phyloP scores from a whole-genome alignment of 2,329 filamentous ascomycete species.

The Raffaelea albimanens region DNA sequence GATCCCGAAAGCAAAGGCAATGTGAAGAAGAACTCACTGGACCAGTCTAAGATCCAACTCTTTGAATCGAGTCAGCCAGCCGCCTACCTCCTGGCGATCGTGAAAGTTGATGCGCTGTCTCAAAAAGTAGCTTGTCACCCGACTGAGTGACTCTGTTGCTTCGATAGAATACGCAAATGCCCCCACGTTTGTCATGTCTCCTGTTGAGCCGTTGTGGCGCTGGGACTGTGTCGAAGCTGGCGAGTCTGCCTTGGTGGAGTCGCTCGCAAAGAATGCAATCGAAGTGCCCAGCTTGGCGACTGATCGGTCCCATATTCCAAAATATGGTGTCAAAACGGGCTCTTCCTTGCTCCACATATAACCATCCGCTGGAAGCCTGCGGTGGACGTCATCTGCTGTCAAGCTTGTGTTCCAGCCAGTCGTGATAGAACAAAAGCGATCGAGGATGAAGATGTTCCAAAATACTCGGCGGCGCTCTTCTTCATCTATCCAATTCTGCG shows the following conservation, averaged over 20 bases:
- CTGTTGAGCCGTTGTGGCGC: background rate
- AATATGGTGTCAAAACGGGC: constrained; percentile 22
- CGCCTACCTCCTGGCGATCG: constrained; percentile 20
- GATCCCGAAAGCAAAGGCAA: no score
- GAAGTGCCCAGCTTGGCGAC: constrained; percentile 19
- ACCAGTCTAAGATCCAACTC: constrained; percentile 28
- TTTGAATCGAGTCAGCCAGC: constrained; percentile 31
- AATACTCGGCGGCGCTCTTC: constrained; percentile 22
- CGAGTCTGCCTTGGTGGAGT: background rate
- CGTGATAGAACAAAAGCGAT: constrained; percentile 12
- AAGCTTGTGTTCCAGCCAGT: constrained; percentile 22
- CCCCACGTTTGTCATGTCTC: constrained; percentile 14
- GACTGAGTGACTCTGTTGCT: no score
- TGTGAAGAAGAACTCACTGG: constrained; percentile 14
- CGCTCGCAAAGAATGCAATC: constrained; percentile 8
- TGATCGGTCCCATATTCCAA: constrained; percentile 25
- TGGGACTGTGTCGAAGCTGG: no score
- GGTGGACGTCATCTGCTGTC: constrained; percentile 21
- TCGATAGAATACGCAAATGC: no score
- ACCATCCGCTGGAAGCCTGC: constrained; percentile 23
- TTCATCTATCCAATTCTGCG: constrained; percentile 23
- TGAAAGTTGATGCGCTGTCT: constrained; percentile 16
- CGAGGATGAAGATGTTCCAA: constrained; percentile 27
- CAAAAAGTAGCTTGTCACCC: no score
- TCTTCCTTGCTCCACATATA: constrained; percentile 21